Evolutionary conservation across 2,329 filamentous ascomycete genomes (phyloP), one percentile per base, ranked within the genome.

Genomic region (Penicillium capsulatum): DNA sequence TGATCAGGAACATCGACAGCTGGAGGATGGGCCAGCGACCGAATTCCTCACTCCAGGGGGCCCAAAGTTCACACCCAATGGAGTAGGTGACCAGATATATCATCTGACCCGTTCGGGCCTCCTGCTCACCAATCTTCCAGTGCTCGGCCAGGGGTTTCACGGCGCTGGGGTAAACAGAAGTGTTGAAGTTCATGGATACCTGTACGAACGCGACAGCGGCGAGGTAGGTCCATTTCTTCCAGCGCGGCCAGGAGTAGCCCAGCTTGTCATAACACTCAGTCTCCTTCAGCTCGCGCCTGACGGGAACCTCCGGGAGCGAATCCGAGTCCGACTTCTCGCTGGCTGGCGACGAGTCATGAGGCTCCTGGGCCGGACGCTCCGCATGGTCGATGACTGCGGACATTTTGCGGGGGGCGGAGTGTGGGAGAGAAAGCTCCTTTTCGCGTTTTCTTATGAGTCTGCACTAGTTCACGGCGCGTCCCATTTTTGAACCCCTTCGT

Each of bases 11-110:
- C 45, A 89, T 69, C 10, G 79, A 84, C 26, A 77, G 66, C 71
- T 89, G 84, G 33, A 89, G 73, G 33, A 89, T 75, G 1, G 81
- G 81, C 72, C 79, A 83, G 32, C 86, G 77, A 11, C 86, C 86
- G 32, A 89, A 74, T 56, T 91, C 86, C 62, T 91, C 86, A 20
- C 78, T 83, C 83, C 85, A 90, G 0, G 86, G 86, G 0, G 86
- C 86, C 86, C 86, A 90, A 0, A 89, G 72, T 63, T 90, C 86
- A 58, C 86, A 90, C 8, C 86, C 86, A 57, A 91, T 86, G 20
- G 84, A 84, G 58, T 91, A 90, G 2, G 79, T 66, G 36, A 90
- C 73, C 15, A 90, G 67, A 65, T 89, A 91, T 49, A 86, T 76
- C 64, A 84, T 80, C 46, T 84, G 83, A 47, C 84, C 85, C 26